Evolutionary conservation across 1,284 basidiomycete genomes (phyloP).

Genomic region (Termitomyces sp.): DNA sequence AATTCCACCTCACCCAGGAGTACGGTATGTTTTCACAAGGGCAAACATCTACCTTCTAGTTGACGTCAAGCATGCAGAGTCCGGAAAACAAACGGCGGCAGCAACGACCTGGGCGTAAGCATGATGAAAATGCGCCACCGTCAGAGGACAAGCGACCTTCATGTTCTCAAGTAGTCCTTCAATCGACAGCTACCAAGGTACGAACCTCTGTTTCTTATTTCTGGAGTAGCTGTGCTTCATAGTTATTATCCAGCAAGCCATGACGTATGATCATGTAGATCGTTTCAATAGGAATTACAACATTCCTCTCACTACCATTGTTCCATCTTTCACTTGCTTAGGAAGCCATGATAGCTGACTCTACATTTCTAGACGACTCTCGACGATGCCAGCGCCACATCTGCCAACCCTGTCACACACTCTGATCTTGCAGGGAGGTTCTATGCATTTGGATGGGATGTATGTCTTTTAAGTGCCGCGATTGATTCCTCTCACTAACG

Average conservation of each 20-base stretch:
- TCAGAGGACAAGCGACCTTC: not conserved
- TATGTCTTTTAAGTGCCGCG: constrained; percentile 2
- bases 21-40: not conserved
- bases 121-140: not conserved
- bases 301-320: not conserved
- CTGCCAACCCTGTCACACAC: not conserved
- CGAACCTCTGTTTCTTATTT: not conserved
- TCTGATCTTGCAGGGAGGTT: not conserved
- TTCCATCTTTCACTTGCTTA: not conserved
- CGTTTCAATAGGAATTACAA: not conserved
- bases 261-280: not conserved
- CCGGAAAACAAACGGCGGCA: not conserved
- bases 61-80: not conserved
- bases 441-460: constrained; percentile 16
- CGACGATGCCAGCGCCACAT: not conserved
- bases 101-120: not conserved
- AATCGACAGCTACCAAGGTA: not conserved
- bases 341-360: not conserved
- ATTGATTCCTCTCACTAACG: not conserved
- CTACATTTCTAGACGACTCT: not conserved
- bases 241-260: not conserved
- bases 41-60: not conserved
- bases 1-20: not conserved
- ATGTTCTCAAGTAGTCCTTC: not conserved
- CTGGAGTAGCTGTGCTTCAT: not conserved